A percentile compares a stretch with the other conserved stretches of the same genome.
Evolutionary conservation across 805 yeast genomes (phyloP).

Genomic region (Wickerhamiella siamensis): DNA sequence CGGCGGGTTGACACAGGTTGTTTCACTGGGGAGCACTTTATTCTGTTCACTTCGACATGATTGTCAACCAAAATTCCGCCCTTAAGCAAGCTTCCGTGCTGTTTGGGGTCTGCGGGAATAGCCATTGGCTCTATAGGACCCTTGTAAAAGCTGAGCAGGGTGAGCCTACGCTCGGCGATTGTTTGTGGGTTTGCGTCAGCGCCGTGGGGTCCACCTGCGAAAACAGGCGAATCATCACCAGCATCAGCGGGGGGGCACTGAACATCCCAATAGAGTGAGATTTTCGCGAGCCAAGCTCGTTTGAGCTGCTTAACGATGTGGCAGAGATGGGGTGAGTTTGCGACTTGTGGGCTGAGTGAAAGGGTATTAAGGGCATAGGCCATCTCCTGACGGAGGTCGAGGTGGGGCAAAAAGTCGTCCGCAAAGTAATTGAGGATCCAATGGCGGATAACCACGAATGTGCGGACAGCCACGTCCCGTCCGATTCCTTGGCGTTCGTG

Average conservation of each 20-base stretch:
- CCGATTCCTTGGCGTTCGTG: constrained; percentile 34
- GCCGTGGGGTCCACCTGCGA: constrained; percentile 25
- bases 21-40: constrained; percentile 11
- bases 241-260: not conserved
- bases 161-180: constrained; percentile 10
- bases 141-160: constrained; percentile 13
- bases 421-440: constrained; percentile 81
- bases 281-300: constrained; percentile 33
- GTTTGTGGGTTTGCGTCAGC: not conserved
- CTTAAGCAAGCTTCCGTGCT: constrained; percentile 15
- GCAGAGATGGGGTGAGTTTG: constrained; percentile 14
- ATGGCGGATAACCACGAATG: constrained; percentile 76
- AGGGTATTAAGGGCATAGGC: constrained; percentile 26
- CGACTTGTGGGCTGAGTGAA: constrained; percentile 18
- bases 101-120: not conserved
- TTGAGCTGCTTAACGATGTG: constrained; percentile 34
- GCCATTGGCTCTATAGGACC: constrained; percentile 8
- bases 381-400: constrained; percentile 34
- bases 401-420: constrained; percentile 58
- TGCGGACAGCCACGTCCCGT: constrained; percentile 54
- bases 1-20: constrained; percentile 3
- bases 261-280: constrained; percentile 25
- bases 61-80: constrained; percentile 20
- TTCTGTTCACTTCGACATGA: constrained; percentile 14
- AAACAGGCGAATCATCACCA: constrained; percentile 12